phyloP scores from a whole-genome alignment of 2,329 filamentous ascomycete genomes.

The Coniochaeta pulveracea region DNA sequence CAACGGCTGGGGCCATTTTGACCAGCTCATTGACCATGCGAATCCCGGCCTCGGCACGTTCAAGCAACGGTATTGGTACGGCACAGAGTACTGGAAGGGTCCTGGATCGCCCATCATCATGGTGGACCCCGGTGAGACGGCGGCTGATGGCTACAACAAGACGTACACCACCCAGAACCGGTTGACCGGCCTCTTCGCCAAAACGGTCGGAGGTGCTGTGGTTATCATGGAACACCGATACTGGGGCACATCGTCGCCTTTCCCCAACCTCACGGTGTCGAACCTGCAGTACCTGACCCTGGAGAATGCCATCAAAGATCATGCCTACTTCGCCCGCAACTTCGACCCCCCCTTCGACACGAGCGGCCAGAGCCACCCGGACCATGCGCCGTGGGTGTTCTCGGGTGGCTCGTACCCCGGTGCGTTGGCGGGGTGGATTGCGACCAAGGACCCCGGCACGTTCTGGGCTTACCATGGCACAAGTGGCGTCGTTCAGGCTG shows the following conservation, averaged over 20 bases:
- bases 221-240: conserved; percentile 26
- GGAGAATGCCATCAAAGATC: conserved; percentile 24
- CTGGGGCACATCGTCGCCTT: conserved; percentile 24
- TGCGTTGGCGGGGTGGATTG: conserved; percentile 39
- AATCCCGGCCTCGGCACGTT: conserved; percentile 23
- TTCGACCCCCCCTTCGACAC: conserved; percentile 38
- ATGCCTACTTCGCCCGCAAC: conserved; percentile 24
- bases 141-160: conserved; percentile 18
- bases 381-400: conserved; percentile 38
- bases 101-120: conserved; percentile 22
- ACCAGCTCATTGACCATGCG: conserved; percentile 24
- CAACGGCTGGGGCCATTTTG: conserved; percentile 12
- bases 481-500: conserved; percentile 37
- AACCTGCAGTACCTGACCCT: conserved; percentile 25
- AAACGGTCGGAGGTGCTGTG: conserved; percentile 34
- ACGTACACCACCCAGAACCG: conserved; percentile 8
- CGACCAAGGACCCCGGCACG: conserved; percentile 34
- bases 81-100: conserved; percentile 22
- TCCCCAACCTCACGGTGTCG: conserved; percentile 17
- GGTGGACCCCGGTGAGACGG: conserved; percentile 24
- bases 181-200: conserved; percentile 27
- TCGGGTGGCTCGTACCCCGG: conserved; percentile 42
- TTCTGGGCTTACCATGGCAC: conserved; percentile 45
- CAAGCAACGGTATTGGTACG: conserved; percentile 24
- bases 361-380: conserved; percentile 28